phyloP scores from a whole-genome alignment of 2,329 filamentous ascomycete genomes.

The Penicillium sp. region DNA sequence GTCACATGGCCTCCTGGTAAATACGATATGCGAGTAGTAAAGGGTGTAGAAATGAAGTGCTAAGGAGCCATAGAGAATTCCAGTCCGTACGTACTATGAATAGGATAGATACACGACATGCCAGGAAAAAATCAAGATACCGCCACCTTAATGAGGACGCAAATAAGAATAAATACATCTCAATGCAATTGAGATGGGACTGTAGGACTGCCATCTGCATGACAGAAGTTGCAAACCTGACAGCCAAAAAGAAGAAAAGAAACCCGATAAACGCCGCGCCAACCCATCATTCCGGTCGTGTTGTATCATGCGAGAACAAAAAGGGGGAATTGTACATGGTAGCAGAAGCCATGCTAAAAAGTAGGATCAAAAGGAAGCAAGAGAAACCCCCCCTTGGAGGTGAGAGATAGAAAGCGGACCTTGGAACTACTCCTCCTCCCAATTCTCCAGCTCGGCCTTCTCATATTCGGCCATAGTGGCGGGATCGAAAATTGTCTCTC shows the following conservation, averaged over 20 bases:
- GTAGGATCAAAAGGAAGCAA: not conserved
- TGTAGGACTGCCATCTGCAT: not conserved
- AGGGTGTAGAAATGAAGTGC: too few relatives aligned
- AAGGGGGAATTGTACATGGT: not conserved
- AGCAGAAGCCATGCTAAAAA: not conserved
- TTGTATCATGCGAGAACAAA: constrained; percentile 11
- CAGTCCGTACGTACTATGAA: not conserved
- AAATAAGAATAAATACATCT: not conserved
- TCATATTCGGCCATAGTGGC: constrained; percentile 71
- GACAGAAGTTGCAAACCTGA: not conserved
- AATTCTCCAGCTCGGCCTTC: constrained; percentile 73
- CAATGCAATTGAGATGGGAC: not conserved
- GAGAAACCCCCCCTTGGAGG: not conserved
- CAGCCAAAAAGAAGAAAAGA: not conserved
- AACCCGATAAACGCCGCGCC: constrained; percentile 19
- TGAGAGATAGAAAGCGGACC: not conserved
- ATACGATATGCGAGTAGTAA: too few relatives aligned
- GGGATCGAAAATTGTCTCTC: constrained; percentile 73
- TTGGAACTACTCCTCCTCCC: constrained; percentile 70
- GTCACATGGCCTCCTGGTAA: too few relatives aligned
- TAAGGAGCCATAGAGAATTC: not conserved
- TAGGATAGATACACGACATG: not conserved
- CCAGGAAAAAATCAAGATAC: not conserved
- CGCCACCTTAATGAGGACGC: not conserved
- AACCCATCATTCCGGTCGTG: constrained; percentile 20